Conservation (phyloP, 257 asterid genomes). For the Parsonsia alboflavescens region DNA sequence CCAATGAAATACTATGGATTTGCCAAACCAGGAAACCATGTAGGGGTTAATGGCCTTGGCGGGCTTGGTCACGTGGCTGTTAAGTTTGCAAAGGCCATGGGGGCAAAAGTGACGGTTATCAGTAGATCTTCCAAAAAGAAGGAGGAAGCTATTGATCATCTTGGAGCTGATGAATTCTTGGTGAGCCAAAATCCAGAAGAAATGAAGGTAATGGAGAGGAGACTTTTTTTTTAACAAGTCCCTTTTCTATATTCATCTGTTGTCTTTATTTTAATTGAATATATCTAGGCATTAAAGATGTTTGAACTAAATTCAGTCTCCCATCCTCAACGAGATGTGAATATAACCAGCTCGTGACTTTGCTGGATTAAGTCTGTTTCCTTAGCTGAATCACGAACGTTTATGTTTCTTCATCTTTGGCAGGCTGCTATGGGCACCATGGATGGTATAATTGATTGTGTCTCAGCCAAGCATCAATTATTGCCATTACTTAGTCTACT, state of each 20-base stretch:
- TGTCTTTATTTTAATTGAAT: too few relatives aligned
- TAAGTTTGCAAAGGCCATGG: constrained; percentile 47
- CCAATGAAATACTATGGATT: constrained; percentile 40
- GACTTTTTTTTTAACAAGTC: too few relatives aligned
- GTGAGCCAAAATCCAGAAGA: constrained; percentile 29
- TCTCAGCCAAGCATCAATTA: constrained; percentile 31
- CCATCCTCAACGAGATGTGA: not conserved
- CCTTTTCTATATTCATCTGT: not conserved
- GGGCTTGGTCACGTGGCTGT: constrained; percentile 39
- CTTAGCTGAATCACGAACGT: not conserved
- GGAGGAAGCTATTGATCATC: constrained; percentile 35
- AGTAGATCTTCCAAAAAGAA: constrained; percentile 35
- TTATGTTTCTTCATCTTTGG: not conserved
- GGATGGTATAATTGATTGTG: constrained; percentile 46
- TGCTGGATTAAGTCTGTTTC: not conserved
- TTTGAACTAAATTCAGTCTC: too few relatives aligned
- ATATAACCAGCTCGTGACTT: not conserved
- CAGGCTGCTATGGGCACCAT: constrained; percentile 32
- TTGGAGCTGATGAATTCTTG: constrained; percentile 40
- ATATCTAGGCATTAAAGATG: too few relatives aligned
- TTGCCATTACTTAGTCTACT: constrained; percentile 31
- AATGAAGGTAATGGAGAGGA: constrained; percentile 28
- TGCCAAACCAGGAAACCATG: constrained; percentile 34
- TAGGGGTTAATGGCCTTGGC: constrained; percentile 24
- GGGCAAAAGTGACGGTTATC: constrained; percentile 35